These are phyloP conservation scores for Sisymbrium irio DNA, from an alignment of 345 rosid genomes.

Conservation along the genomic window DNA sequence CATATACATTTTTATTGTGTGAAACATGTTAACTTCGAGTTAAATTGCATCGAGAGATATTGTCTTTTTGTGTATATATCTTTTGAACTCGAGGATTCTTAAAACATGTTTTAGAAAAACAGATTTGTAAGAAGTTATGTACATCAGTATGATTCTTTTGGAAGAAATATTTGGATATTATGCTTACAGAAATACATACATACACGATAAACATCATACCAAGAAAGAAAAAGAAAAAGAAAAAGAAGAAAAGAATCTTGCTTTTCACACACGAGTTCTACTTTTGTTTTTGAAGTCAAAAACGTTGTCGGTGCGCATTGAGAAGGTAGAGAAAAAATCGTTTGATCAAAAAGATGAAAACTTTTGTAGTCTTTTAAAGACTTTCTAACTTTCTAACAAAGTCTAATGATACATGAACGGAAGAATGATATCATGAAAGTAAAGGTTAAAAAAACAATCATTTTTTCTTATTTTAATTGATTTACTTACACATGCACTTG, in stretches of 20 bases:
- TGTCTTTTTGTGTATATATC: background rate
- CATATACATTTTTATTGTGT: conserved; percentile 12
- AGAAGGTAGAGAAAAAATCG: conserved; percentile 3
- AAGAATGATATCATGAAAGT: conserved; percentile 13
- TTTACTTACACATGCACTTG: conserved; percentile 28
- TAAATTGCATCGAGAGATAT: background rate
- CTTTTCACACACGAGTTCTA: conserved; percentile 37
- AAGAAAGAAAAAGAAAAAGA: background rate
- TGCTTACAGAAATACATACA: background rate
- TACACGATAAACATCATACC: background rate
- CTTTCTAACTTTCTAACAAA: conserved; percentile 30
- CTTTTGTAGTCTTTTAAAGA: conserved; percentile 4
- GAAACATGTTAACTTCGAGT: background rate
- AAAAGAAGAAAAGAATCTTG: conserved; percentile 25
- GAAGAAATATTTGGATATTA: conserved; percentile 10
- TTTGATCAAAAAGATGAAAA: conserved; percentile 19
- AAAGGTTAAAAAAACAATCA: background rate
- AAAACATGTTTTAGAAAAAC: background rate
- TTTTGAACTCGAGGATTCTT: background rate
- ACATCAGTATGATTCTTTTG: background rate
- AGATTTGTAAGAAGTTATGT: background rate
- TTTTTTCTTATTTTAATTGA: conserved; percentile 11
- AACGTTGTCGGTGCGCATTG: conserved; percentile 34
- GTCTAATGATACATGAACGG: conserved; percentile 31
- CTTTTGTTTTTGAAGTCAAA: conserved; percentile 30